A percentile compares a stretch with the other conserved stretches of the same genome.
phyloP scores from a whole-genome alignment of 139 green algal genomes.

The Edaphochlamys debaryana region DNA sequence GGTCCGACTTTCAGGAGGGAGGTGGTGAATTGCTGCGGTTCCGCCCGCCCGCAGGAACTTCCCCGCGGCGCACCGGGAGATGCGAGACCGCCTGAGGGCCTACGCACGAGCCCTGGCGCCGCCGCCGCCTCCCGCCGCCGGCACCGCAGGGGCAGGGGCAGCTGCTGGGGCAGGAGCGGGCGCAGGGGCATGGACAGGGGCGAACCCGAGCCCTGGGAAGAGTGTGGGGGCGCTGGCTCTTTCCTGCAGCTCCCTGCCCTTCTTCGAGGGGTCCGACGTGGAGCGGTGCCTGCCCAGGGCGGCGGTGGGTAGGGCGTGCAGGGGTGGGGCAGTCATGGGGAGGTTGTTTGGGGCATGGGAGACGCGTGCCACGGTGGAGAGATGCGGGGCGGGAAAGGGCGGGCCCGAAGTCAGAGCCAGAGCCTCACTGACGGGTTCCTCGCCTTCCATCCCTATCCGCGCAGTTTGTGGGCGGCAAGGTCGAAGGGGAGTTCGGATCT shows the following conservation, averaged over 20 bases:
- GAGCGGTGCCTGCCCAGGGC: neutral
- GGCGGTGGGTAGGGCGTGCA: neutral
- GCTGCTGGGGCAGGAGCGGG: neutral
- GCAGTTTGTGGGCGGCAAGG: slow-evolving; percentile 23
- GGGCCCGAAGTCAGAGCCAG: neutral
- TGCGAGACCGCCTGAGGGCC: slow-evolving; percentile 13
- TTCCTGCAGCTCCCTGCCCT: slow-evolving; percentile 26
- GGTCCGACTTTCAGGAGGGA: neutral
- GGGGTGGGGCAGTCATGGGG: neutral
- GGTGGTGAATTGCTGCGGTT: no score
- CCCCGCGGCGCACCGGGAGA: slow-evolving; percentile 4
- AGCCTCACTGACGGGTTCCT: neutral
- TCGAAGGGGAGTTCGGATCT: slow-evolving; percentile 36
- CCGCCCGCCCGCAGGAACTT: slow-evolving; percentile 3
- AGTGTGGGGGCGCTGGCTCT: slow-evolving; percentile 16
- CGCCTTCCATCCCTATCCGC: neutral
- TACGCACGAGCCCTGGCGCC: no score
- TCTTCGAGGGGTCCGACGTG: slow-evolving; percentile 16
- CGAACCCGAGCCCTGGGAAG: neutral
- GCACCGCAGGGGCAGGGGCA: no score
- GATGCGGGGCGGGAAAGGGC: neutral
- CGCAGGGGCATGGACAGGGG: neutral
- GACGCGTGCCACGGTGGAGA: no score
- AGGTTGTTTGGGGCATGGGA: neutral
- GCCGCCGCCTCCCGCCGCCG: no score